A percentile compares a stretch with the other conserved stretches of the same genome.
Conservation (phyloP, 2,329 filamentous ascomycete species). For the Curvularia sp. region DNA sequence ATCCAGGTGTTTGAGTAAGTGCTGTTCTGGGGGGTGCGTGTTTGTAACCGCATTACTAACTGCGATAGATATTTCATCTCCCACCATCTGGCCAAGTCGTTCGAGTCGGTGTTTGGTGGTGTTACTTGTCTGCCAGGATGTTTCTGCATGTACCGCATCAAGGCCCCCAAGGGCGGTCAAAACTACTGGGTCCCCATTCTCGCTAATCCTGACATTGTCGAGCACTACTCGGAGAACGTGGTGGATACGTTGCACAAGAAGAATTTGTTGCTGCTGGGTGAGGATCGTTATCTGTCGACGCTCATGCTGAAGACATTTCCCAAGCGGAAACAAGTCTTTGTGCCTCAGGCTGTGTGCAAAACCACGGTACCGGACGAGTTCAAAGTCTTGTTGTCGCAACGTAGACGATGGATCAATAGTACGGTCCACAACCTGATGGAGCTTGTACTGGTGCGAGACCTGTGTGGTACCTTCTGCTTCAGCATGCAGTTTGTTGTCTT, state of each 20-base stretch:
- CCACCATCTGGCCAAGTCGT: conserved; percentile 94
- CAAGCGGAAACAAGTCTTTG: conserved; percentile 98
- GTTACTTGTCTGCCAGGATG: conserved; percentile 97
- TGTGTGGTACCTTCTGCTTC: conserved; percentile 99
- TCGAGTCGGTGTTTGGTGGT: conserved; percentile 98
- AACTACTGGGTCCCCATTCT: conserved; percentile 99
- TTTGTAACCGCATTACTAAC: conserved; percentile 39
- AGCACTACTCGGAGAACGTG: conserved; percentile 99
- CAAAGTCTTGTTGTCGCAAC: conserved; percentile 89
- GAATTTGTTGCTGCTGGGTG: conserved; percentile 88
- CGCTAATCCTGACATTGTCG: conserved; percentile 96
- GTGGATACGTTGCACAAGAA: conserved; percentile 98
- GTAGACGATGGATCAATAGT: conserved; percentile 98
- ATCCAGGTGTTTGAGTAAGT: conserved; percentile 94
- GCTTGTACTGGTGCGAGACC: conserved; percentile 89
- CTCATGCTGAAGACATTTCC: conserved; percentile 99
- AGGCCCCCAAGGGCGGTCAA: conserved; percentile 95
- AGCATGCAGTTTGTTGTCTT: conserved; percentile 99
- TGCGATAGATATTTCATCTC: conserved; percentile 84
- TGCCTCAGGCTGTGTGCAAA: conserved; percentile 98
- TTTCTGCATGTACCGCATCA: conserved; percentile 99
- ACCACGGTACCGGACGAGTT: conserved; percentile 95
- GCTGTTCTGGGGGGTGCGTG: conserved; percentile 13
- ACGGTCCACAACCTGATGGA: conserved; percentile 99
- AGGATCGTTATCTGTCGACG: conserved; percentile 94